These are phyloP conservation scores for Tulasnella sp. DNA, from an alignment of 768 basidiomycete species.

Conservation along the genomic window DNA sequence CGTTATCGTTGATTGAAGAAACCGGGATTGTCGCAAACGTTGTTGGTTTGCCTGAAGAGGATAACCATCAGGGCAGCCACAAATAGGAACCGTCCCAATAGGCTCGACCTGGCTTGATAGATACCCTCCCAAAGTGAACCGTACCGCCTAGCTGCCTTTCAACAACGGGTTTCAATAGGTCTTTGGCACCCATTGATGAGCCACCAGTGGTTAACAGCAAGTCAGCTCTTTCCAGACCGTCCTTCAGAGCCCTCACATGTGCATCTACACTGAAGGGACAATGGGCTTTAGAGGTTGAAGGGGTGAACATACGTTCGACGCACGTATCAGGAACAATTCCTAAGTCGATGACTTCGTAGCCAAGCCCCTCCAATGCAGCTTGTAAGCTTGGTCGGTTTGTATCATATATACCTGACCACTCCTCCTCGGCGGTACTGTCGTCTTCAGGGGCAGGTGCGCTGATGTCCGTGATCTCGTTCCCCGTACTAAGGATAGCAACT, in stretches of 20 bases:
- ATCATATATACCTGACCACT: slow-evolving; percentile 71
- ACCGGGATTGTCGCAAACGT: slow-evolving; percentile 73
- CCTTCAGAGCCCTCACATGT: slow-evolving; percentile 47
- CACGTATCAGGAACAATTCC: slow-evolving; percentile 72
- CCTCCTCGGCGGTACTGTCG: slow-evolving; percentile 17
- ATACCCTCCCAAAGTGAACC: slow-evolving; percentile 78
- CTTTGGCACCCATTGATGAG: slow-evolving; percentile 83
- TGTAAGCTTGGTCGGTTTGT: slow-evolving; percentile 75
- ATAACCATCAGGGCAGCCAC: background rate
- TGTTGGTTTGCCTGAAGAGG: slow-evolving; percentile 59
- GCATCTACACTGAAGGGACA: slow-evolving; percentile 37
- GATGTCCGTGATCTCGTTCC: slow-evolving; percentile 68
- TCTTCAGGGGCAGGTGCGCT: slow-evolving; percentile 26
- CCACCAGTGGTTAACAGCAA: slow-evolving; percentile 79
- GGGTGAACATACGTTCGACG: slow-evolving; percentile 20
- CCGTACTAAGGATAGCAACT: slow-evolving; percentile 76
- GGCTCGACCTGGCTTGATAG: slow-evolving; percentile 47
- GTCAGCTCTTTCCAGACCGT: slow-evolving; percentile 55
- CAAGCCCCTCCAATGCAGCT: slow-evolving; percentile 57
- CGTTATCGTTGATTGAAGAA: slow-evolving; percentile 8
- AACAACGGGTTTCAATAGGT: slow-evolving; percentile 79
- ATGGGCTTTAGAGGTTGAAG: background rate
- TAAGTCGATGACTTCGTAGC: slow-evolving; percentile 68
- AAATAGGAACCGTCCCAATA: background rate
- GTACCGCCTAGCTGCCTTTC: slow-evolving; percentile 66